Evolutionary conservation across 179 eudicot species (phyloP).

Genomic region (Spergularia azorica): DNA sequence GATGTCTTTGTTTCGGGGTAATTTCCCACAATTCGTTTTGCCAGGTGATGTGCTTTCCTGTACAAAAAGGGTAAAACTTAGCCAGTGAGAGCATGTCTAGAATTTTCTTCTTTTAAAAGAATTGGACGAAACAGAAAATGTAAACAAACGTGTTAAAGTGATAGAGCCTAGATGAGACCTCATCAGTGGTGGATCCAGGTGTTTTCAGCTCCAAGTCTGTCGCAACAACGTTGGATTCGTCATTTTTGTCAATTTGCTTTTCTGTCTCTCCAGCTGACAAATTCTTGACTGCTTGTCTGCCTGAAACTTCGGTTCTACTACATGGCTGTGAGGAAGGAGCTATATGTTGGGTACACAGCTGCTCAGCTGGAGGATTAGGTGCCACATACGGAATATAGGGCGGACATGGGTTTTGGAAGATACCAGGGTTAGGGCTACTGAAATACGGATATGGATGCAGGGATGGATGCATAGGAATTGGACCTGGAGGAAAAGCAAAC

Average conservation of each 20-base stretch:
- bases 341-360: conserved; percentile 30
- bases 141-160: neutral
- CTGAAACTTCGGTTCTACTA: conserved; percentile 42
- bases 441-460: conserved; percentile 69
- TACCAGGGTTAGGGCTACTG: conserved; percentile 57
- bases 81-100: neutral
- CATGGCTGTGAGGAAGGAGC: conserved; percentile 44
- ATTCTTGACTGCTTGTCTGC: conserved; percentile 46
- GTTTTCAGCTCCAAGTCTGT: conserved; percentile 76
- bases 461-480: conserved; percentile 72
- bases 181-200: conserved; percentile 64
- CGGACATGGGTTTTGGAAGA: conserved; percentile 60
- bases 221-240: conserved; percentile 55
- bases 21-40: conserved; percentile 36
- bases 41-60: conserved; percentile 50
- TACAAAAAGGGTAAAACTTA: neutral
- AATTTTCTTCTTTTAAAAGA: neutral
- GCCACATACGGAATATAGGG: conserved; percentile 60
- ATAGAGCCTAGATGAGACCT: conserved; percentile 37
- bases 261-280: conserved; percentile 43
- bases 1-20: conserved; percentile 38
- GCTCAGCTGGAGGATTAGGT: conserved; percentile 38
- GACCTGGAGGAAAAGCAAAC: conserved; percentile 50
- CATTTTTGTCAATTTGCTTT: conserved; percentile 42
- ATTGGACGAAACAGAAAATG: neutral